Evolutionary conservation across 2,329 filamentous ascomycete genomes (phyloP).

Genomic region (Aspergillus niger): DNA sequence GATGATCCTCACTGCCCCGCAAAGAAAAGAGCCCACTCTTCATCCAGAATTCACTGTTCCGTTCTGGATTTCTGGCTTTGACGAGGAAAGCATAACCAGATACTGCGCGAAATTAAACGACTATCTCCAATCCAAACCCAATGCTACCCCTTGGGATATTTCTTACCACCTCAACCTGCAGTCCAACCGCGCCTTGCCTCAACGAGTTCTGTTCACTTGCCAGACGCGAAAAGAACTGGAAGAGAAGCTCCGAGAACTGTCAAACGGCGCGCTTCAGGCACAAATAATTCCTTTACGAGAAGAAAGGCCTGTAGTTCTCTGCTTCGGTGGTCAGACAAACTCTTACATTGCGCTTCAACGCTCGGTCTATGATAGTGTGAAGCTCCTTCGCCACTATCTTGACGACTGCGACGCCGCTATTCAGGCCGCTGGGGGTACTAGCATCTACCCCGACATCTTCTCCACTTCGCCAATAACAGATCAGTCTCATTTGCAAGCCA

Average conservation of each 20-base stretch:
- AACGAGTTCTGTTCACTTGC: neutral
- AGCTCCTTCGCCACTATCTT: slow-evolving; percentile 32
- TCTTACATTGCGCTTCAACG: slow-evolving; percentile 30
- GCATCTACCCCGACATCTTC: slow-evolving; percentile 38
- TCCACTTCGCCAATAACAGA: slow-evolving; percentile 24
- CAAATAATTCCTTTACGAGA: neutral
- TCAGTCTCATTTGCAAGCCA: slow-evolving; percentile 36
- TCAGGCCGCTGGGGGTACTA: slow-evolving; percentile 28
- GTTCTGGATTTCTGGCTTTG: slow-evolving; percentile 7
- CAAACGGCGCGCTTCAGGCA: neutral
- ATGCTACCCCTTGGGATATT: neutral
- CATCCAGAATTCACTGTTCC: slow-evolving; percentile 12
- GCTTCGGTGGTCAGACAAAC: slow-evolving; percentile 45
- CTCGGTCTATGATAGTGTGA: slow-evolving; percentile 31
- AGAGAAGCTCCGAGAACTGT: neutral
- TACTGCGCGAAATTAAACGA: neutral
- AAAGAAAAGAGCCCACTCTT: slow-evolving; percentile 13
- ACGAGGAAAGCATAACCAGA: neutral
- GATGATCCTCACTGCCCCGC: slow-evolving; percentile 25
- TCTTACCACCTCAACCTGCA: slow-evolving; percentile 9
- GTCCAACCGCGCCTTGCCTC: neutral
- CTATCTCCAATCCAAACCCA: neutral
- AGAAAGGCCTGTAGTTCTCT: slow-evolving; percentile 34
- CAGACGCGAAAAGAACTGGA: slow-evolving; percentile 1
- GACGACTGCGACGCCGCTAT: slow-evolving; percentile 16